Conservation (phyloP, 208 protist species). For the Tritrichomonas foetus region DNA sequence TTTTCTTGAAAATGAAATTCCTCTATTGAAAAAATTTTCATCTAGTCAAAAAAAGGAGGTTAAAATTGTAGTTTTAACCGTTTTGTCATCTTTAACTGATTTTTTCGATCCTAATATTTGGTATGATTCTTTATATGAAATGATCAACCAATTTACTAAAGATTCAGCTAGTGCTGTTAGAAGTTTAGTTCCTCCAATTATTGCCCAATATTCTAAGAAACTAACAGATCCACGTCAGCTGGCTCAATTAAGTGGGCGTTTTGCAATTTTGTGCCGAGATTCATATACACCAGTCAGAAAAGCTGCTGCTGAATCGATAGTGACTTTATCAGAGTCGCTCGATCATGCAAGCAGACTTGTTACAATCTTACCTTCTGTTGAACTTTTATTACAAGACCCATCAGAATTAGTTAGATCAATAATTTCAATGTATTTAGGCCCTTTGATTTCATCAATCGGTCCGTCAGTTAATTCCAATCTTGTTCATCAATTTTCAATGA, state of each 20-base stretch:
- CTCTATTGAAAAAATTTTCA: background rate
- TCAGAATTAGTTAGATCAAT: background rate
- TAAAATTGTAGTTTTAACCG: background rate
- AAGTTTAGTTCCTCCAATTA: background rate
- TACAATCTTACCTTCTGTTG: background rate
- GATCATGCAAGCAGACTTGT: background rate
- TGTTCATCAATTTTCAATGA: background rate
- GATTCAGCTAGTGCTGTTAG: background rate
- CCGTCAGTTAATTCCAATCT: background rate
- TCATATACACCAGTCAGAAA: background rate
- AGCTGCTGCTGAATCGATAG: background rate
- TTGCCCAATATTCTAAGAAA: background rate
- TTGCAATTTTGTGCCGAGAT: background rate
- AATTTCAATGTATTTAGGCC: background rate
- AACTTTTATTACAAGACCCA: background rate
- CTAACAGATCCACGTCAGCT: background rate
- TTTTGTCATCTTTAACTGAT: background rate
- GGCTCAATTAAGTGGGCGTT: background rate
- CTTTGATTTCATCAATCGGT: background rate
- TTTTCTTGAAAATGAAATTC: background rate
- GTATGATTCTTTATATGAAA: background rate
- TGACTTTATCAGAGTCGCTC: background rate
- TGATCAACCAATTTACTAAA: background rate
- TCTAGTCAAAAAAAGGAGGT: background rate
- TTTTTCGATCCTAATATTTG: background rate